These are phyloP conservation scores for Volvox africanus DNA, from an alignment of 139 green algal genomes.

Conservation along the genomic window DNA sequence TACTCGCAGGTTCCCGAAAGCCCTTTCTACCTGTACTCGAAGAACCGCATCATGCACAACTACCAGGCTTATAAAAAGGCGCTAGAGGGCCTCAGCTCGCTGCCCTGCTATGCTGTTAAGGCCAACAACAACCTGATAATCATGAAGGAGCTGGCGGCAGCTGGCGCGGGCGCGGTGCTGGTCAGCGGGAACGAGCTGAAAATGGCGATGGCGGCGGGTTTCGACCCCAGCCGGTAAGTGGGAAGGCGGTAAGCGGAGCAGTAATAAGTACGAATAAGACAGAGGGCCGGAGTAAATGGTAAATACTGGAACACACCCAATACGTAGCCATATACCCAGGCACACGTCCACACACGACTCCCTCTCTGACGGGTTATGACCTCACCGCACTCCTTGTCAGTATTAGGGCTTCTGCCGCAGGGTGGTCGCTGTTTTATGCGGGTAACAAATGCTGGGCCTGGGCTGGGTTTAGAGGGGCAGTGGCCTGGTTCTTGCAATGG, in stretches of 20 bases:
- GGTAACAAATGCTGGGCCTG: no score
- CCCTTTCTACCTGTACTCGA: constrained; percentile 96
- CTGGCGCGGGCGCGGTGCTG: constrained; percentile 89
- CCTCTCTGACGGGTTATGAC: no score
- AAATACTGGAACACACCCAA: no score
- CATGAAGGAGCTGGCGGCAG: constrained; percentile 82
- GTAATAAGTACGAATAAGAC: no score
- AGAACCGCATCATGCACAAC: constrained; percentile 81
- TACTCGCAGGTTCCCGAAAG: constrained; percentile 65
- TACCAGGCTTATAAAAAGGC: constrained; percentile 89
- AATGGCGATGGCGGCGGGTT: constrained; percentile 88
- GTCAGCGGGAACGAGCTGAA: constrained; percentile 97
- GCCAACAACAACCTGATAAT: constrained; percentile 98
- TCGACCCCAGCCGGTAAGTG: constrained; percentile 86
- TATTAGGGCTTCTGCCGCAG: no score
- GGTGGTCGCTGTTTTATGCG: no score
- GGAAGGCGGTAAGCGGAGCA: neutral
- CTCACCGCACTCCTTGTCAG: no score
- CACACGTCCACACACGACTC: no score
- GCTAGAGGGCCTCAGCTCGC: constrained; percentile 86
- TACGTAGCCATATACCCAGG: no score
- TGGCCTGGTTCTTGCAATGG: no score
- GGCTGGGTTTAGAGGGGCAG: no score
- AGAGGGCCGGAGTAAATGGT: no score
- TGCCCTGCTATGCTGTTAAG: constrained; percentile 98